Conservation (phyloP, 306 rosid species). For the Dryas octopetala region DNA sequence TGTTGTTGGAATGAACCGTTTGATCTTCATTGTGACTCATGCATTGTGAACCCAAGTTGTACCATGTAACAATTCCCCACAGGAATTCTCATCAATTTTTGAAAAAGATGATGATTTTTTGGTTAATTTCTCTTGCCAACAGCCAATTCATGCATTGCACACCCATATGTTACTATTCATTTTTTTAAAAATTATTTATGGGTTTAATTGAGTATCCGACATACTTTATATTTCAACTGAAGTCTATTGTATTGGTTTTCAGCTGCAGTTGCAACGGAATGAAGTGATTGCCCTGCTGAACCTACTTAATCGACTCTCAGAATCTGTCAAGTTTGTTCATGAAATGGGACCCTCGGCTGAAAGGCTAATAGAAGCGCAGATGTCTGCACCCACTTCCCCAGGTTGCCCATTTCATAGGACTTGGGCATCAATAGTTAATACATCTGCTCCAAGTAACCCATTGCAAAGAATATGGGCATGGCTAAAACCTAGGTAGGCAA, state of each 20-base stretch:
- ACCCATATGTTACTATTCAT: neutral
- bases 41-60: neutral
- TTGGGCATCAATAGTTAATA: conserved; percentile 41
- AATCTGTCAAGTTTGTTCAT: conserved; percentile 69
- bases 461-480: conserved; percentile 18
- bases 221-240: neutral
- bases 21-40: neutral
- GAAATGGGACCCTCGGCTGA: conserved; percentile 68
- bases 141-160: neutral
- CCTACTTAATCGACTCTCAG: conserved; percentile 87
- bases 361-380: conserved; percentile 43
- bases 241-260: conserved; percentile 25
- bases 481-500: conserved; percentile 9
- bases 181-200: neutral
- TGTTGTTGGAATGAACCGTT: neutral
- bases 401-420: conserved; percentile 45
- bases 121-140: neutral
- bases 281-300: conserved; percentile 90
- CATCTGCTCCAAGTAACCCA: conserved; percentile 27
- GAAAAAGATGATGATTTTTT: neutral
- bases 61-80: neutral
- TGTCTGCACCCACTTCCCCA: conserved; percentile 30
- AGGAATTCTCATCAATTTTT: neutral
- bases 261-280: conserved; percentile 89
- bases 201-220: neutral